Percentiles rank a stretch among this genome's conserved stretches.
These are phyloP conservation scores for Taphrina pruni DNA, from an alignment of 1,139 yeast species.

Conservation along the genomic window DNA sequence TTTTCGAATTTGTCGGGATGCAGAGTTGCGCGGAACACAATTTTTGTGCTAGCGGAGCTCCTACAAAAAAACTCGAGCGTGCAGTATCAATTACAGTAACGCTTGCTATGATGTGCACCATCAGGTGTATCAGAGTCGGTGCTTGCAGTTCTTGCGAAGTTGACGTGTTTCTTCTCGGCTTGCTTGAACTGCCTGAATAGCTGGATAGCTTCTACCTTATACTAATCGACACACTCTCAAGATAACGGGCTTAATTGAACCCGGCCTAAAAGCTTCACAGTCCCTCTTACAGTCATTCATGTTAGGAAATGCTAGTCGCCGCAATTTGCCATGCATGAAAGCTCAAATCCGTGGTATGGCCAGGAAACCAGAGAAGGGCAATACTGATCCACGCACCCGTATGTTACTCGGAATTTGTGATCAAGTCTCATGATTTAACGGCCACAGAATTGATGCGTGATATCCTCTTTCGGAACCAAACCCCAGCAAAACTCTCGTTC, in stretches of 20 bases:
- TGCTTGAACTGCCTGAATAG: too few relatives aligned
- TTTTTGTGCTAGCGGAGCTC: conserved; percentile 5
- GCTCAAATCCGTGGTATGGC: conserved; percentile 23
- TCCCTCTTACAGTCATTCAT: neutral
- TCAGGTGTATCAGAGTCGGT: too few relatives aligned
- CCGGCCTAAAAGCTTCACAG: neutral
- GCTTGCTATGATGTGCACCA: too few relatives aligned
- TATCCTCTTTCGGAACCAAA: conserved; percentile 34
- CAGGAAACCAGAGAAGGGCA: conserved; percentile 20
- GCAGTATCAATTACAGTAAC: too few relatives aligned
- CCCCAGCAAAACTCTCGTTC: conserved; percentile 58
- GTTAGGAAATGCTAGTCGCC: neutral
- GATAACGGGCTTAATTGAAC: too few relatives aligned
- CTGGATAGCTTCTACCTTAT: too few relatives aligned
- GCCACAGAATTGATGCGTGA: conserved; percentile 28
- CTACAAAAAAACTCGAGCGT: neutral
- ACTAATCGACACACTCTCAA: too few relatives aligned
- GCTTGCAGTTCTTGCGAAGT: too few relatives aligned
- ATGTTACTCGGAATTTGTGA: neutral
- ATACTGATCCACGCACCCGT: conserved; percentile 27
- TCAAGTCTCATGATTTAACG: neutral
- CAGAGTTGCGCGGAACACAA: conserved; percentile 1
- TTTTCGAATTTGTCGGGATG: neutral
- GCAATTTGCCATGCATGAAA: neutral
- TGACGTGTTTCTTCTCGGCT: too few relatives aligned